Percentiles rank a stretch among this genome's conserved stretches.
These are phyloP conservation scores for Agaricus sinodeliciosus DNA, from an alignment of 768 basidiomycete genomes.

Conservation along the genomic window DNA sequence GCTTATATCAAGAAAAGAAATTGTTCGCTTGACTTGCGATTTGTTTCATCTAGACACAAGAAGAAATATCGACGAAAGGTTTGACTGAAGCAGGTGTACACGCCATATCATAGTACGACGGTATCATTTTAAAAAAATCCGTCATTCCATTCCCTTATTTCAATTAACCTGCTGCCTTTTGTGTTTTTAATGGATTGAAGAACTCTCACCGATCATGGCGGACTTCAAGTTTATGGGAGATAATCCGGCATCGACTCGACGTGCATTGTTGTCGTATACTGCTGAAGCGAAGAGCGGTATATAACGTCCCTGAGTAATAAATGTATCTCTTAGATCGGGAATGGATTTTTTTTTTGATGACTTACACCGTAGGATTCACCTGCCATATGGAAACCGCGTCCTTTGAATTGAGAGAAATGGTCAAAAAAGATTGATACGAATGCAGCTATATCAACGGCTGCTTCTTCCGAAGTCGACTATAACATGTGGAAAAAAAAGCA, in stretches of 20 bases:
- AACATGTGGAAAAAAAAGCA: constrained; percentile 24
- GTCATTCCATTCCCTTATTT: constrained; percentile 56
- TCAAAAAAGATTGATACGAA: constrained; percentile 73
- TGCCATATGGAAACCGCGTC: constrained; percentile 54
- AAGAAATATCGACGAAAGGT: constrained; percentile 27
- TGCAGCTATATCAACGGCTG: constrained; percentile 61
- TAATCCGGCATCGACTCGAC: constrained; percentile 45
- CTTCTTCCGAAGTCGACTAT: constrained; percentile 58
- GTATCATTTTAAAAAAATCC: constrained; percentile 40
- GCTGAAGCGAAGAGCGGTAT: constrained; percentile 70
- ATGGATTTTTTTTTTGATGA: too few relatives aligned
- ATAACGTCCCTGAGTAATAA: constrained; percentile 48
- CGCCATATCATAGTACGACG: constrained; percentile 39
- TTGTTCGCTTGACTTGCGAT: constrained; percentile 32
- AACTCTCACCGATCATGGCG: constrained; percentile 56
- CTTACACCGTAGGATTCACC: constrained; percentile 64
- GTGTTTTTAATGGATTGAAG: constrained; percentile 17
- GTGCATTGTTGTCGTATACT: constrained; percentile 64
- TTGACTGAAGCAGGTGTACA: constrained; percentile 45
- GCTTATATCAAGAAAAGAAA: not conserved
- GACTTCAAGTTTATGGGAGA: constrained; percentile 57
- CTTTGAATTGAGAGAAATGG: constrained; percentile 63
- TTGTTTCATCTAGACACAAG: constrained; percentile 54
- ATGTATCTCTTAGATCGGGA: too few relatives aligned
- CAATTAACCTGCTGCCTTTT: not conserved